Percentiles rank a stretch among this genome's conserved stretches.
Evolutionary conservation across 352 stramenopile genomes (phyloP).

Genomic region (Phytophthora citrophthora): DNA sequence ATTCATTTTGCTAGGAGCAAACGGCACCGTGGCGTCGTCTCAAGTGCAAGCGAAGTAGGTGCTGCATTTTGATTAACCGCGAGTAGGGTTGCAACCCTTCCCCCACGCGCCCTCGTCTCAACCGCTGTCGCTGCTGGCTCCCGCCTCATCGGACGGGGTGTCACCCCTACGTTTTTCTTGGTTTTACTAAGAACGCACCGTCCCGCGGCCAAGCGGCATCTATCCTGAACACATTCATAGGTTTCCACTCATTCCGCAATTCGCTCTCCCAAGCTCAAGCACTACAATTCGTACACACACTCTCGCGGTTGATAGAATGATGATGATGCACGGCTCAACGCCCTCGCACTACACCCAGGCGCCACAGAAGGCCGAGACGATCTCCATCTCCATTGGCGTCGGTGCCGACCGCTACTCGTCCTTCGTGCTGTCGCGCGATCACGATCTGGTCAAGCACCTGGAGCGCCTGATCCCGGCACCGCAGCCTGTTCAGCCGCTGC

Average conservation of each 20-base stretch:
- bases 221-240: slow-evolving; percentile 1
- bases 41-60: background rate
- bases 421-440: slow-evolving; percentile 56
- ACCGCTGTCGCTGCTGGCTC: slow-evolving; percentile 29
- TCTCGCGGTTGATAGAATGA: slow-evolving; percentile 9
- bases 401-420: slow-evolving; percentile 44
- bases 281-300: background rate
- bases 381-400: slow-evolving; percentile 59
- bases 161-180: slow-evolving; percentile 6
- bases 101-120: slow-evolving; percentile 32
- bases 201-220: background rate
- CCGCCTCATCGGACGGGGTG: slow-evolving; percentile 21
- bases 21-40: background rate
- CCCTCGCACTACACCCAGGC: slow-evolving; percentile 17
- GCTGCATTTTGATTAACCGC: slow-evolving; percentile 21
- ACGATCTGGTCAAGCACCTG: slow-evolving; percentile 59
- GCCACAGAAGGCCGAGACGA: slow-evolving; percentile 32
- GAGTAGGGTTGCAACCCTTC: slow-evolving; percentile 15
- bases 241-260: slow-evolving; percentile 35
- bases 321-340: slow-evolving; percentile 33
- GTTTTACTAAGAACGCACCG: background rate
- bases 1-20: background rate
- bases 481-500: slow-evolving; percentile 17
- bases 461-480: slow-evolving; percentile 48
- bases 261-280: slow-evolving; percentile 26